Conservation (phyloP, 2,329 filamentous ascomycete genomes). For the Diaporthe velutina region DNA sequence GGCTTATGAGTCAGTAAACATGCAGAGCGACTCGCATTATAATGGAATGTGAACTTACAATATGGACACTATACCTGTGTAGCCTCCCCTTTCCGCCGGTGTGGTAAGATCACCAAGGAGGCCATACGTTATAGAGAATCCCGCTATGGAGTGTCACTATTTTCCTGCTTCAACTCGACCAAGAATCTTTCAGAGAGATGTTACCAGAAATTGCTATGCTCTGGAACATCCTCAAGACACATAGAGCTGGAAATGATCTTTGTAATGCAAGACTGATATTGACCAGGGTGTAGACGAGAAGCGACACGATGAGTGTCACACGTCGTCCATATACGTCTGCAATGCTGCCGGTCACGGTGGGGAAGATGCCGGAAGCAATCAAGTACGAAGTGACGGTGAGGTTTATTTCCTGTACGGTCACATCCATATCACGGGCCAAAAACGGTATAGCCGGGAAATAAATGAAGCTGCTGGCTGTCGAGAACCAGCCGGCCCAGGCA, state of each 20-base stretch:
- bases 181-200: no score
- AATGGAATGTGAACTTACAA: not conserved
- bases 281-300: slow-evolving; percentile 30
- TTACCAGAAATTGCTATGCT: slow-evolving; percentile 35
- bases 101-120: slow-evolving; percentile 9
- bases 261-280: slow-evolving; percentile 38
- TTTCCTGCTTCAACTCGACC: not conserved
- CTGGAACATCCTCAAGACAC: slow-evolving; percentile 40
- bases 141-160: not conserved
- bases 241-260: slow-evolving; percentile 31
- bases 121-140: slow-evolving; percentile 9
- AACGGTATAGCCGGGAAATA: slow-evolving; percentile 19
- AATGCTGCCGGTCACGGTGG: slow-evolving; percentile 38
- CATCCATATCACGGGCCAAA: slow-evolving; percentile 10
- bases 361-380: slow-evolving; percentile 39
- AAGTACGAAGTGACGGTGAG: slow-evolving; percentile 37
- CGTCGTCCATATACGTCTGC: slow-evolving; percentile 39
- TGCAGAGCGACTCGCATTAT: not conserved
- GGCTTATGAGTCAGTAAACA: not conserved
- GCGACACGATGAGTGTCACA: slow-evolving; percentile 27
- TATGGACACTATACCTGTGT: slow-evolving; percentile 1
- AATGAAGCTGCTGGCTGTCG: slow-evolving; percentile 28
- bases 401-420: slow-evolving; percentile 38
- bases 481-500: slow-evolving; percentile 21
- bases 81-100: slow-evolving; percentile 11